Base-by-base conservation (phyloP, 768 basidiomycete species). In the Astraeus odoratus region DNA sequence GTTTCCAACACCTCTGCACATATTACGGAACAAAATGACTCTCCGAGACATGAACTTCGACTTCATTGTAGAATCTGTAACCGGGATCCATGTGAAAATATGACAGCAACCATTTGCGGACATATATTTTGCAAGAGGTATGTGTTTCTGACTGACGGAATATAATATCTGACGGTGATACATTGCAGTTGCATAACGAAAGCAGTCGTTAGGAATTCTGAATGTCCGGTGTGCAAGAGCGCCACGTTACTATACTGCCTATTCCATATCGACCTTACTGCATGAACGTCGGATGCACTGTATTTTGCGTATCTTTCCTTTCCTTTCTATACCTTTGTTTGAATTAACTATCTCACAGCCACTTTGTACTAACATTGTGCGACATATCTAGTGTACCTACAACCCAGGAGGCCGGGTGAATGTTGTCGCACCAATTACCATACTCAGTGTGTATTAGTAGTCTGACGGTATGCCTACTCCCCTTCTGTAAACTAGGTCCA, bases 101-200 rank as follows among this genome's bases (percentile, higher is more conserved):
- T 73, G 36, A 80, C 76, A 2, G 78, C 73, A 18, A 80, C 76
- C 4, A 74, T 77, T 59, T 82, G 80, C 52, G 80, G 80, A 3
- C 80, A 82, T 49, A 52, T 82, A 15, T 82, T 82, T 50, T 82
- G 80, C 52, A 69, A 76, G 44, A 47, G 67, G 80, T 79, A 46
- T 19, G 73, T 59, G 39, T 52, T 33, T 5, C 12, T 33, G 26
- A 6, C 19, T 33, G n/a, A 31, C 15, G 15, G 29, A 29, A 39
- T 5, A 23, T 34, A 3, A 4, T 19, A 24, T 8, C 18, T 36
- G 13, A 49, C 13, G 18, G 4, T 8, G 19, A 15, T 34, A 19
- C 31, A 24, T 33, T n/a, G 2, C 48, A 81, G 78, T 43, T 81
- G 79, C 45, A 80, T 81, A 48, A 71, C 72, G 2, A 65, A 71